A percentile compares a stretch with the other conserved stretches of the same genome.
Evolutionary conservation across 768 basidiomycete genomes (phyloP).

Genomic region (Ramaria sp.): DNA sequence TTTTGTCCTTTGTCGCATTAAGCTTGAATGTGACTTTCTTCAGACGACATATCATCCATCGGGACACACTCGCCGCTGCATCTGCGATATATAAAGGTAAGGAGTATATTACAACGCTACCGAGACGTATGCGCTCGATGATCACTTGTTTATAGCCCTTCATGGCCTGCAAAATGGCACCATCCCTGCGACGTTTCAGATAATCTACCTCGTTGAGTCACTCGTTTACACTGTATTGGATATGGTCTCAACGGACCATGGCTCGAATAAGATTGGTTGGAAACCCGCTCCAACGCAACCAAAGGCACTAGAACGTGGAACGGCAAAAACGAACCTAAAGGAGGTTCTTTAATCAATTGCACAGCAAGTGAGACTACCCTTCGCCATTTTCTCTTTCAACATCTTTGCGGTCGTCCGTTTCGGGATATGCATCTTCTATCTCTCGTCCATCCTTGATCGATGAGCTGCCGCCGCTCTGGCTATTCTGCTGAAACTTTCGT

Average conservation of each 20-base stretch:
- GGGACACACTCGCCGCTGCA: slow-evolving; percentile 85
- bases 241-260: background rate
- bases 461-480: slow-evolving; percentile 17
- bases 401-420: background rate
- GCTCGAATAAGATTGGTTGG: slow-evolving; percentile 60
- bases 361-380: slow-evolving; percentile 9
- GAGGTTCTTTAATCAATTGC: slow-evolving; percentile 35
- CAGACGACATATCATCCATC: slow-evolving; percentile 58
- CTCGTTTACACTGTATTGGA: background rate
- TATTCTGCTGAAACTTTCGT: slow-evolving; percentile 63
- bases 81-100: slow-evolving; percentile 88
- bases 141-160: slow-evolving; percentile 39
- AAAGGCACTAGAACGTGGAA: slow-evolving; percentile 53
- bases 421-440: background rate
- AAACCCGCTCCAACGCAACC: slow-evolving; percentile 61
- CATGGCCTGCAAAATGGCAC: slow-evolving; percentile 77
- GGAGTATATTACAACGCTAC: background rate
- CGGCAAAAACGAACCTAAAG: slow-evolving; percentile 48
- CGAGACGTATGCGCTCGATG: too few relatives aligned
- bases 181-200: slow-evolving; percentile 90
- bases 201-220: slow-evolving; percentile 77
- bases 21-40: background rate
- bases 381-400: slow-evolving; percentile 7
- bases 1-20: background rate
- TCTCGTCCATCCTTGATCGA: background rate